Conservation (phyloP, 148 eudicot species). For the Rheum nobile region DNA sequence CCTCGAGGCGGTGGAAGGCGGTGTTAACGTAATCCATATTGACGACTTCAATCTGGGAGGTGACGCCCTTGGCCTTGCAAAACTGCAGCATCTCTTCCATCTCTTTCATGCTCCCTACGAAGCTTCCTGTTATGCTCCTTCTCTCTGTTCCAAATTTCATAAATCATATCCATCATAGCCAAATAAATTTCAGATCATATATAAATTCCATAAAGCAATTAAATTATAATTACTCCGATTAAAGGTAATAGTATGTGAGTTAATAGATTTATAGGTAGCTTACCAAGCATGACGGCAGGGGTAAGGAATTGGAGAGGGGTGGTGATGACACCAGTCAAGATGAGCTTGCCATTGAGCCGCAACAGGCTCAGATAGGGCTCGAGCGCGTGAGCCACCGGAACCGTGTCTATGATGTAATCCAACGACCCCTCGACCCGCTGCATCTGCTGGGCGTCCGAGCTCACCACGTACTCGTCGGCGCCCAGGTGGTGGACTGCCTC, state of each 20-base stretch:
- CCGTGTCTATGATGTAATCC: constrained; percentile 72
- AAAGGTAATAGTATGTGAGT: too few species aligned
- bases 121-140: constrained; percentile 73
- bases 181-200: too few species aligned
- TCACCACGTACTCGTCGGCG: constrained; percentile 69
- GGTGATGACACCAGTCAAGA: constrained; percentile 60
- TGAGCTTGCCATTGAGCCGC: constrained; percentile 48
- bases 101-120: constrained; percentile 91
- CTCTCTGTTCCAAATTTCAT: constrained; percentile 37
- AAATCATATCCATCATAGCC: neutral
- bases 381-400: constrained; percentile 69
- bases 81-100: constrained; percentile 67
- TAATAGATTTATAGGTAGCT: too few species aligned
- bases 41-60: constrained; percentile 61
- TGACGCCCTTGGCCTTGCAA: constrained; percentile 54
- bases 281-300: constrained; percentile 77
- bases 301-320: constrained; percentile 56
- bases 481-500: constrained; percentile 78
- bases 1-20: constrained; percentile 72
- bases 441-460: constrained; percentile 41
- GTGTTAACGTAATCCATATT: constrained; percentile 75
- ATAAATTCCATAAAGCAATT: neutral
- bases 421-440: constrained; percentile 33
- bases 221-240: too few species aligned
- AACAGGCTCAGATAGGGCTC: constrained; percentile 55